Evolutionary conservation across 352 stramenopile species (phyloP).

Genomic region (Phytopythium ostracodes): DNA sequence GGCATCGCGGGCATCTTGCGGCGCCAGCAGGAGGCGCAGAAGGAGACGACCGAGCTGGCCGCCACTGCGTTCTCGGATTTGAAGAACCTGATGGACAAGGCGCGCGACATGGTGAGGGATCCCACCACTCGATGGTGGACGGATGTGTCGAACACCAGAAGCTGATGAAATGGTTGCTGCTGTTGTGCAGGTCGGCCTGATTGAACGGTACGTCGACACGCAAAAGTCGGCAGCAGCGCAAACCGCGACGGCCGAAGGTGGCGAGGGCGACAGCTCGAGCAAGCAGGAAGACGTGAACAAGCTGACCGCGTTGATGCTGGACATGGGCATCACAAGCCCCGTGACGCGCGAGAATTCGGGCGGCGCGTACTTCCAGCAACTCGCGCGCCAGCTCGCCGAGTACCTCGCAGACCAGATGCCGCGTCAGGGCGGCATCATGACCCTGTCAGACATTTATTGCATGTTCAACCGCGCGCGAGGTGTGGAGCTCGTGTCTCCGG

Average conservation of each 20-base stretch:
- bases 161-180: not conserved
- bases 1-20: slow-evolving; percentile 81
- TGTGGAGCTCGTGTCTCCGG: slow-evolving; percentile 96
- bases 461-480: slow-evolving; percentile 97
- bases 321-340: slow-evolving; percentile 92
- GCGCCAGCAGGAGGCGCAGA: slow-evolving; percentile 73
- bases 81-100: slow-evolving; percentile 88
- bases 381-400: slow-evolving; percentile 88
- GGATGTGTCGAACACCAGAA: not conserved
- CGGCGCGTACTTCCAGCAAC: slow-evolving; percentile 87
- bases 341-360: slow-evolving; percentile 90
- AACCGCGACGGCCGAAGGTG: slow-evolving; percentile 7
- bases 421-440: slow-evolving; percentile 94
- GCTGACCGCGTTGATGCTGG: slow-evolving; percentile 83
- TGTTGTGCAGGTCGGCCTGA: slow-evolving; percentile 49
- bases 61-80: slow-evolving; percentile 88
- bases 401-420: slow-evolving; percentile 84
- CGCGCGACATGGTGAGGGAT: slow-evolving; percentile 81
- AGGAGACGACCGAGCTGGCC: slow-evolving; percentile 74
- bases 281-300: slow-evolving; percentile 66
- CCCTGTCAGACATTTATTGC: slow-evolving; percentile 98
- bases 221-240: slow-evolving; percentile 44
- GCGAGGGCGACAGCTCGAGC: slow-evolving; percentile 11
- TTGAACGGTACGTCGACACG: slow-evolving; percentile 89
- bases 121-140: not conserved